Percentiles rank a stretch among this genome's conserved stretches.
These are phyloP conservation scores for Alternaria consortialis DNA, from an alignment of 2,329 filamentous ascomycete species.

Conservation along the genomic window DNA sequence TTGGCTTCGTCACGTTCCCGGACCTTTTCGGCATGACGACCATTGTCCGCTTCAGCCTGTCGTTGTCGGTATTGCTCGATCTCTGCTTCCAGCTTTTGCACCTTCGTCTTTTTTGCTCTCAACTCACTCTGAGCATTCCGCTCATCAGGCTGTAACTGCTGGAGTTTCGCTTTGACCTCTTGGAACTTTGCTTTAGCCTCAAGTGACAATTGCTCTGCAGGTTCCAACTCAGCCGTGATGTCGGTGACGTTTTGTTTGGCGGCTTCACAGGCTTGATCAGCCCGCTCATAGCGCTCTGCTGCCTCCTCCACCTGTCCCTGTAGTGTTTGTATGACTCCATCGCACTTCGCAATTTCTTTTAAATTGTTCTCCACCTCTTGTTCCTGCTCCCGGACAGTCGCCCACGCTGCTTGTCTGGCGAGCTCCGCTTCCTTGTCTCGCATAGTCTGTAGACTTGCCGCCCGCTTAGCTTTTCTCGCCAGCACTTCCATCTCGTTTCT, in stretches of 20 bases:
- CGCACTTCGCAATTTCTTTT: conserved; percentile 41
- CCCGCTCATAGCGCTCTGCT: conserved; percentile 54
- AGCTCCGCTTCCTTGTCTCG: conserved; percentile 68
- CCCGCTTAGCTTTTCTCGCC: conserved; percentile 69
- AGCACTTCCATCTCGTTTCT: conserved; percentile 68
- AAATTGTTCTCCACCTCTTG: conserved; percentile 45
- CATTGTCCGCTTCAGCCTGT: conserved; percentile 71
- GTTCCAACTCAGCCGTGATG: conserved; percentile 49
- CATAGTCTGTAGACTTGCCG: conserved; percentile 72
- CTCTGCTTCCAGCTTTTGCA: conserved; percentile 54
- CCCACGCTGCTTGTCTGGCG: conserved; percentile 80
- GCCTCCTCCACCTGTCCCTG: conserved; percentile 57
- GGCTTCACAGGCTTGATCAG: conserved; percentile 52
- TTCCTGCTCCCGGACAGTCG: conserved; percentile 83
- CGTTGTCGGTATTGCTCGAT: conserved; percentile 67
- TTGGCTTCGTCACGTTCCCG: conserved; percentile 68
- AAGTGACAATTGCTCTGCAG: conserved; percentile 58
- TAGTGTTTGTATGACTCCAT: conserved; percentile 60
- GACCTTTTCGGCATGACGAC: conserved; percentile 69
- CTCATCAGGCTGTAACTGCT: conserved; percentile 66
- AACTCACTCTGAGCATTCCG: conserved; percentile 70
- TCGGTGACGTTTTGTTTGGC: conserved; percentile 48
- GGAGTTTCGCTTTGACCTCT: conserved; percentile 62
- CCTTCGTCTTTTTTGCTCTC: conserved; percentile 59
- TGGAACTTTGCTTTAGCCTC: conserved; percentile 64